Conservation (phyloP, 2,329 filamentous ascomycete species). For the Aspergillus ibericus region DNA sequence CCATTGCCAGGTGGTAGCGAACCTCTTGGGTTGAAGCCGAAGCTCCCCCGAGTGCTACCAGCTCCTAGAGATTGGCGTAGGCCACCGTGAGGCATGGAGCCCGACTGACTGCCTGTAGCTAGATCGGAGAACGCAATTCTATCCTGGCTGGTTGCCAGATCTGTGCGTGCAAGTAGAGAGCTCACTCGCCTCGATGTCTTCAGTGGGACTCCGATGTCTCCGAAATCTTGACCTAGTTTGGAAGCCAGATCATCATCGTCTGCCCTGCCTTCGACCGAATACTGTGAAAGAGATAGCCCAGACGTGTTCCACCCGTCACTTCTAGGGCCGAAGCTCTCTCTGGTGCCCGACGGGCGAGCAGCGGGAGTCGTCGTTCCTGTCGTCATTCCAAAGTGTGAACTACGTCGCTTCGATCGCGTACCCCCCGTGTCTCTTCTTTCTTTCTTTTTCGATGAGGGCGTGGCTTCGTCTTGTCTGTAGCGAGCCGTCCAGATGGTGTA, state of each 20-base stretch:
- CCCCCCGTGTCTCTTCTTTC: constrained; percentile 55
- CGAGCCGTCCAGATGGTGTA: constrained; percentile 84
- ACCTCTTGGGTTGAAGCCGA: constrained; percentile 53
- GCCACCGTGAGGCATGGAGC: constrained; percentile 43
- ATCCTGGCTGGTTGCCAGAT: constrained; percentile 82
- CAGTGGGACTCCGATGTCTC: constrained; percentile 54
- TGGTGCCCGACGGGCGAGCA: constrained; percentile 61
- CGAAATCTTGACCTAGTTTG: constrained; percentile 68
- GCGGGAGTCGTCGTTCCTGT: constrained; percentile 77
- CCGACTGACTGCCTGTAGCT: constrained; percentile 48
- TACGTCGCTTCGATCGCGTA: constrained; percentile 67
- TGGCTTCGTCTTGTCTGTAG: constrained; percentile 69
- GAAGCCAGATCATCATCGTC: constrained; percentile 64
- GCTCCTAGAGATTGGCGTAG: constrained; percentile 72
- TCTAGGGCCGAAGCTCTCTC: constrained; percentile 72
- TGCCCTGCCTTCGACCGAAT: constrained; percentile 53
- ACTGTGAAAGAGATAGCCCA: constrained; percentile 40
- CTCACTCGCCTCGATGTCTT: constrained; percentile 78
- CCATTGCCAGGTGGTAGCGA: constrained; percentile 55
- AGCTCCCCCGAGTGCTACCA: constrained; percentile 64
- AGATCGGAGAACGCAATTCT: constrained; percentile 76
- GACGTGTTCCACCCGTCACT: constrained; percentile 46
- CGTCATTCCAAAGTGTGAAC: constrained; percentile 61
- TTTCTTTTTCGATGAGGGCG: constrained; percentile 43
- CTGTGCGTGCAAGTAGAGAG: constrained; percentile 82